Conservation (phyloP, 345 rosid species). For the Ricinus communis region DNA sequence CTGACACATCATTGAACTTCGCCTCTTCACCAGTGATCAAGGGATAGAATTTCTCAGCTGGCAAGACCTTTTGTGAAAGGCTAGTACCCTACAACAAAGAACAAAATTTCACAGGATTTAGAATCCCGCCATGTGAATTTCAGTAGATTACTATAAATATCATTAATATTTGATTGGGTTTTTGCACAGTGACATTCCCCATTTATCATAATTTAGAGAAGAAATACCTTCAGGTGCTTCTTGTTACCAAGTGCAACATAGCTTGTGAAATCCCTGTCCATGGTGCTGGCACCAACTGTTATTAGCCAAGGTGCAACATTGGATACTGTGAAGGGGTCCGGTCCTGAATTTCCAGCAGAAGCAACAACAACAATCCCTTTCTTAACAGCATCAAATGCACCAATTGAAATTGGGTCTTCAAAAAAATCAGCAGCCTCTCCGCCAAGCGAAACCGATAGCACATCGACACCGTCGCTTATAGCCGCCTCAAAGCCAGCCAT, state of each 20-base stretch:
- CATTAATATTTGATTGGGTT: no score
- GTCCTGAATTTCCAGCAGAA: conserved; percentile 36
- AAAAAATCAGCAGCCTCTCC: conserved; percentile 2
- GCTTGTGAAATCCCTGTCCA: conserved; percentile 17
- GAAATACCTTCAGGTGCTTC: conserved; percentile 20
- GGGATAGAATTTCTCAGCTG: conserved; percentile 19
- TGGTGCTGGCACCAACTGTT: conserved; percentile 27
- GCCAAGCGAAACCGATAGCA: conserved; percentile 51
- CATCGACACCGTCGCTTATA: conserved; percentile 55
- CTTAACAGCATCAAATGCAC: conserved; percentile 26
- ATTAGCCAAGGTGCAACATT: conserved; percentile 27
- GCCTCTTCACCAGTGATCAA: conserved; percentile 15
- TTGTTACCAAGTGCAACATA: conserved; percentile 23
- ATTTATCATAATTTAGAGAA: no score
- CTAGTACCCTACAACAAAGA: conserved; percentile 19
- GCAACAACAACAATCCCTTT: conserved; percentile 23
- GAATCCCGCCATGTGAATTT: no score
- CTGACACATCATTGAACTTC: conserved; percentile 2
- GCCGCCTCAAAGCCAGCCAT: conserved; percentile 57
- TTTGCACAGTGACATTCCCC: no score
- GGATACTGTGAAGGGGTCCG: neutral
- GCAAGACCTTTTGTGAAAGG: conserved; percentile 18
- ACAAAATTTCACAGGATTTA: no score
- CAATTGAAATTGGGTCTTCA: conserved; percentile 10
- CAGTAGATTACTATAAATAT: no score